These are phyloP conservation scores for Cryptococcus sp. DNA, from an alignment of 1,284 basidiomycete genomes.

Conservation along the genomic window DNA sequence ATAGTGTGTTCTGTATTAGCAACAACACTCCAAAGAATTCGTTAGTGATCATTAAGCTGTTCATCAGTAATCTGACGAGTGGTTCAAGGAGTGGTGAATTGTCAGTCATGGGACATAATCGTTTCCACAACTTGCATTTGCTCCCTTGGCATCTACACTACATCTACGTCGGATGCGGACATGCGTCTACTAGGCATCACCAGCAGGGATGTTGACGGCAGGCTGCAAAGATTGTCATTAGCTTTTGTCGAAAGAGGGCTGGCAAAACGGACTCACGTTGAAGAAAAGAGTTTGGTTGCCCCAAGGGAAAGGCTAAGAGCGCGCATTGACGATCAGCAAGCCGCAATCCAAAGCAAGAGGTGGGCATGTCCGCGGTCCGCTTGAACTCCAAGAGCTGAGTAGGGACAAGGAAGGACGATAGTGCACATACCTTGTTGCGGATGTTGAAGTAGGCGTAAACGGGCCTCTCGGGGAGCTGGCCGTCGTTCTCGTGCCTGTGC, in stretches of 20 bases:
- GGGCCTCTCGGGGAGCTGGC: slow-evolving; percentile 39
- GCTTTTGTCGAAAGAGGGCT: background rate
- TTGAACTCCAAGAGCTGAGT: background rate
- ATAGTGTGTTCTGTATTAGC: too few species aligned
- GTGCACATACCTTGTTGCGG: slow-evolving; percentile 42
- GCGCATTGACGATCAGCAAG: background rate
- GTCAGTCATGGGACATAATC: too few species aligned
- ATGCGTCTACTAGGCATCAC: slow-evolving; percentile 18
- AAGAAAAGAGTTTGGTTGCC: slow-evolving; percentile 51
- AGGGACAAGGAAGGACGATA: too few species aligned
- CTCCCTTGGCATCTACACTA: too few species aligned
- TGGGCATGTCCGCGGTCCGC: too few species aligned
- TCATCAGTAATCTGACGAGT: too few species aligned
- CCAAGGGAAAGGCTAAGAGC: slow-evolving; percentile 43
- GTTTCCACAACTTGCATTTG: too few species aligned
- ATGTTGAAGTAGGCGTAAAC: slow-evolving; percentile 52
- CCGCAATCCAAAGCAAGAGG: background rate
- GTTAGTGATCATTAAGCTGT: too few species aligned
- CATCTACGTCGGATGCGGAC: background rate
- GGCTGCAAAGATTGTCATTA: slow-evolving; percentile 19
- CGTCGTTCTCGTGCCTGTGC: slow-evolving; percentile 38
- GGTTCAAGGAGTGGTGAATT: too few species aligned
- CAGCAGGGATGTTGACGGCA: slow-evolving; percentile 42
- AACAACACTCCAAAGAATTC: too few species aligned
- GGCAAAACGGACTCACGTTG: slow-evolving; percentile 36